Conservation (phyloP, 768 basidiomycete species). For the Xerocomellus intermedius region DNA sequence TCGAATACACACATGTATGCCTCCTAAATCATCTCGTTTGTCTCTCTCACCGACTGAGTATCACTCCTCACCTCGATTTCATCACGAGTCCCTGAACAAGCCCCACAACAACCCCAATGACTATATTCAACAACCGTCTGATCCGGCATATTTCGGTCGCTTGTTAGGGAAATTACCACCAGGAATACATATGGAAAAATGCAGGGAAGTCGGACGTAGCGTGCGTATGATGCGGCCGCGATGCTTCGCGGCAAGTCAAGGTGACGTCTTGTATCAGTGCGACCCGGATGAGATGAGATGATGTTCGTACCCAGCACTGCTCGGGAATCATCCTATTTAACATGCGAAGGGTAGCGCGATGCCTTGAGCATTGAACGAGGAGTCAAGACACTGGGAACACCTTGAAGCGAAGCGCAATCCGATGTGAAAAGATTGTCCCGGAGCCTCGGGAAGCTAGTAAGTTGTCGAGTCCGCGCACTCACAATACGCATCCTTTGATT, state of each 20-base stretch:
- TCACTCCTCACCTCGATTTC: background rate
- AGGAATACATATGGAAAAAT: background rate
- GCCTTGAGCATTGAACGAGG: background rate
- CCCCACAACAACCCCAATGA: background rate
- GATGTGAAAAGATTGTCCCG: background rate
- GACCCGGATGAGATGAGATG: background rate
- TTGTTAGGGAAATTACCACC: background rate
- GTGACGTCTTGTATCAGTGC: background rate
- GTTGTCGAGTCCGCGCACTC: background rate
- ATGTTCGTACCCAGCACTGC: background rate
- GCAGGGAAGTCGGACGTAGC: background rate
- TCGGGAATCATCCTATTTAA: background rate
- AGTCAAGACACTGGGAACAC: background rate
- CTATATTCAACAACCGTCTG: background rate
- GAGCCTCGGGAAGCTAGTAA: background rate
- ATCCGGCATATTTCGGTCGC: background rate
- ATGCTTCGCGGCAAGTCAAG: slow-evolving; percentile 3
- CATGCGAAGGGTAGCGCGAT: background rate
- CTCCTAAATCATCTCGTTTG: background rate
- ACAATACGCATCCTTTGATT: background rate
- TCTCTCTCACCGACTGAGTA: background rate
- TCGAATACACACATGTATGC: background rate
- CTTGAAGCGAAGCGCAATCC: background rate
- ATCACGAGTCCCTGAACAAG: background rate
- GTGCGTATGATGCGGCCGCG: background rate